These are phyloP conservation scores for Kwoniella sp. DNA, from an alignment of 768 basidiomycete species.

Conservation along the genomic window DNA sequence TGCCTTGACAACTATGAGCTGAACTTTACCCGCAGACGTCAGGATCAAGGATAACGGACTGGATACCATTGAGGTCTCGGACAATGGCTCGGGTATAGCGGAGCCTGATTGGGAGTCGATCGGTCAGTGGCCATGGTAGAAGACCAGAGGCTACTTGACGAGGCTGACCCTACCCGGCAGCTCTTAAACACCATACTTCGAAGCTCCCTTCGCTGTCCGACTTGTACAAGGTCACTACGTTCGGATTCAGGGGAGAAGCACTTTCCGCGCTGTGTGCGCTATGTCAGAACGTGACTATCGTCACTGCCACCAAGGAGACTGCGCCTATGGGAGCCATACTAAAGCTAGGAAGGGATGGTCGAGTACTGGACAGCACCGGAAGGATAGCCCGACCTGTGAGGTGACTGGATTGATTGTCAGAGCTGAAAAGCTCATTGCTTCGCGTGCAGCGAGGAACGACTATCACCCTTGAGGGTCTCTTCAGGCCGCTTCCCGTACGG, in stretches of 20 bases:
- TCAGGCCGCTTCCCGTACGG: constrained; percentile 78
- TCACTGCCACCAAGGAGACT: constrained; percentile 66
- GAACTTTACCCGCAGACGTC: constrained; percentile 59
- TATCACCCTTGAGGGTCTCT: constrained; percentile 65
- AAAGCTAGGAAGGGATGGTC: constrained; percentile 67
- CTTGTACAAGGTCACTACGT: constrained; percentile 67
- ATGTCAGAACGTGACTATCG: constrained; percentile 63
- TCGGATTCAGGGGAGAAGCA: constrained; percentile 95
- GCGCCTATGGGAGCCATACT: constrained; percentile 75
- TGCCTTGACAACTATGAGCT: background rate
- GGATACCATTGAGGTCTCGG: constrained; percentile 75
- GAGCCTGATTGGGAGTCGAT: constrained; percentile 70
- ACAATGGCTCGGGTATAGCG: constrained; percentile 85
- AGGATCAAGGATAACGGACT: constrained; percentile 84
- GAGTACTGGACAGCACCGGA: constrained; percentile 55
- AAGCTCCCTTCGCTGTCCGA: constrained; percentile 75
- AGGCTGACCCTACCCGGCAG: constrained; percentile 51
- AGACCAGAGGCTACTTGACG: too few species aligned
- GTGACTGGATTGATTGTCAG: background rate
- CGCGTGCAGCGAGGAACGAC: constrained; percentile 75
- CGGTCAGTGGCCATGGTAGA: constrained; percentile 56
- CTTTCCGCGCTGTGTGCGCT: constrained; percentile 87
- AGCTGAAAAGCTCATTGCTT: background rate
- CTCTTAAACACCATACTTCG: constrained; percentile 87
- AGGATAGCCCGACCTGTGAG: constrained; percentile 74